Percentiles rank a stretch among this genome's conserved stretches.
Conservation (phyloP, 2,329 filamentous ascomycete genomes). For the Aspergillus luchuensis region DNA sequence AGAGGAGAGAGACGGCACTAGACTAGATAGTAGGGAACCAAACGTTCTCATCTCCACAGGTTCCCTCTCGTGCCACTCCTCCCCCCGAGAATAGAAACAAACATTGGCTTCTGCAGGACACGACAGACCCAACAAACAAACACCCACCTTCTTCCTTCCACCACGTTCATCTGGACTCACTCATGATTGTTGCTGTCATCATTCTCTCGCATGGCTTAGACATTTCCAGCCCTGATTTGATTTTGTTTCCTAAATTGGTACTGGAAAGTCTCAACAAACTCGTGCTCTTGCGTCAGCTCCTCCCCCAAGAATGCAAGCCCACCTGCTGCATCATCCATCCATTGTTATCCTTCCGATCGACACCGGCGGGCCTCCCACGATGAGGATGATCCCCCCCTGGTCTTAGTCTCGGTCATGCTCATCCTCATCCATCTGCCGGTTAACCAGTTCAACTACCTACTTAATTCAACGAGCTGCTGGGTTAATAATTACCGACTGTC, state of each 20-base stretch:
- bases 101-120: no score
- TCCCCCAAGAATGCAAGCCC: constrained; percentile 4
- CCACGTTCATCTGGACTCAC: neutral
- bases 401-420: neutral
- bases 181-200: neutral
- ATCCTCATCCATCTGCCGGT: neutral
- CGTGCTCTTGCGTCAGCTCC: constrained; percentile 4
- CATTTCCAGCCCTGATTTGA: neutral
- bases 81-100: neutral
- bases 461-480: no score
- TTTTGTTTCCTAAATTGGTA: neutral
- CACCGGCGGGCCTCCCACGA: neutral
- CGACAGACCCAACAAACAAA: neutral
- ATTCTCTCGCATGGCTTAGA: neutral
- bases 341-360: constrained; percentile 2
- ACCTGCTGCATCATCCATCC: neutral
- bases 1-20: neutral
- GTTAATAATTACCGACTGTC: no score
- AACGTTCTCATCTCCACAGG: neutral
- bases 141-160: neutral
- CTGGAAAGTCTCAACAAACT: neutral
- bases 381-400: constrained; percentile 4
- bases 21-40: no score
- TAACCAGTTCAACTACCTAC: no score
- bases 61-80: neutral